Evolutionary conservation across 768 basidiomycete species (phyloP).

Genomic region (Macrolepiota dolichaula): DNA sequence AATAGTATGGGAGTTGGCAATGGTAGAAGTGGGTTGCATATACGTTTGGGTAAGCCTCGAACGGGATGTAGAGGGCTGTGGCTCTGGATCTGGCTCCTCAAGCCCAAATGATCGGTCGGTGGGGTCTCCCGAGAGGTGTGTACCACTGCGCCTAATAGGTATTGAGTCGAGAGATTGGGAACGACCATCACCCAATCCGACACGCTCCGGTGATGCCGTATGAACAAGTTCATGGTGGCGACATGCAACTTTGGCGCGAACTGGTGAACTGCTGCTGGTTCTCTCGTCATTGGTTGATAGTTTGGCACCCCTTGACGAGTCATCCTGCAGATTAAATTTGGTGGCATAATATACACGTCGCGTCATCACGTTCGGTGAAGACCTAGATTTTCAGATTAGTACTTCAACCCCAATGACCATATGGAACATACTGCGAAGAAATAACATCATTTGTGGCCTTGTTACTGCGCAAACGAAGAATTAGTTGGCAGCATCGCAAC

Average conservation of each 20-base stretch:
- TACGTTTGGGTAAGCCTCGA: neutral
- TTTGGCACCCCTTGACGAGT: neutral
- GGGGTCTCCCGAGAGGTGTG: neutral
- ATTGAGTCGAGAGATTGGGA: neutral
- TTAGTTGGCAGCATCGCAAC: constrained; percentile 68
- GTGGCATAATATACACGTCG: constrained; percentile 20
- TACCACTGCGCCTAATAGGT: neutral
- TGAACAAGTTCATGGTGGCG: neutral
- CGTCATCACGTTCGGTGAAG: constrained; percentile 22
- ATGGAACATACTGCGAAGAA: constrained; percentile 18
- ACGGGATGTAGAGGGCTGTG: neutral
- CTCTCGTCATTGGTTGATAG: neutral
- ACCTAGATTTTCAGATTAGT: constrained; percentile 8
- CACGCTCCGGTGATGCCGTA: neutral
- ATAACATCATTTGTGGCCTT: constrained; percentile 23
- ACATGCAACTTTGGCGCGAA: neutral
- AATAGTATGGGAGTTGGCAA: neutral
- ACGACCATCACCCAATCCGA: neutral
- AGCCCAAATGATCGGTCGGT: neutral
- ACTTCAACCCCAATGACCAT: constrained; percentile 19
- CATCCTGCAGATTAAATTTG: neutral
- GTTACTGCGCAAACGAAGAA: constrained; percentile 43
- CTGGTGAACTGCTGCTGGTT: neutral
- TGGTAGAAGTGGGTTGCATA: neutral
- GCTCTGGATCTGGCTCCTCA: neutral